Conservation (phyloP, 306 rosid genomes). For the Mucuna pruriens region DNA sequence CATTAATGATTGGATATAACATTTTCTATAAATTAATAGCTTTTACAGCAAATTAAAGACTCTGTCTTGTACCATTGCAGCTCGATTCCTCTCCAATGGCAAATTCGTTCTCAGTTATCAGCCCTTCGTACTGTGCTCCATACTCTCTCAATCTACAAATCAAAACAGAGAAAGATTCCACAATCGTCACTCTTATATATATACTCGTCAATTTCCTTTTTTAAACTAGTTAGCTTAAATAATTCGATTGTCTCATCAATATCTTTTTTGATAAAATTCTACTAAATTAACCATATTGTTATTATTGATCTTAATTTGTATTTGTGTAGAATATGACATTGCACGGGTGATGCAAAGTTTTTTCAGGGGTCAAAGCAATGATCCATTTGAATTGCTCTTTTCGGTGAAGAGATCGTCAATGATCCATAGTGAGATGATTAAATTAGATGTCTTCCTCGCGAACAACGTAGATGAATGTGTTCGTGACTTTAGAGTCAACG, state of each 20-base stretch:
- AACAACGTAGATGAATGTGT: not conserved
- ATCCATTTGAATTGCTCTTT: not conserved
- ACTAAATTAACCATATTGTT: not conserved
- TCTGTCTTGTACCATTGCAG: too few species aligned
- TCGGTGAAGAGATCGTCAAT: not conserved
- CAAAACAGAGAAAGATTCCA: not conserved
- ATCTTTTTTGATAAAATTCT: not conserved
- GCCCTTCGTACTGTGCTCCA: not conserved
- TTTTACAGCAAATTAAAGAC: too few species aligned
- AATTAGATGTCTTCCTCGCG: not conserved
- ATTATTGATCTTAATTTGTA: not conserved
- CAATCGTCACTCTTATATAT: not conserved
- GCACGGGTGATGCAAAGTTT: not conserved
- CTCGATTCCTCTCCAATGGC: too few species aligned
- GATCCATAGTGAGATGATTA: too few species aligned
- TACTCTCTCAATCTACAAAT: not conserved
- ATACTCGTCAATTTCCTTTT: too few species aligned
- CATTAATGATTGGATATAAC: too few species aligned
- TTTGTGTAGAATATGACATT: not conserved
- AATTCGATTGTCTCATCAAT: too few species aligned
- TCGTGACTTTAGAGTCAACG: not conserved
- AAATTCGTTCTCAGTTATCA: too few species aligned
- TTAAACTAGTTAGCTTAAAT: too few species aligned
- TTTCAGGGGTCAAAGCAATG: not conserved
- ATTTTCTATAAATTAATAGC: too few species aligned